Conservation (phyloP, 2,329 filamentous ascomycete species). For the Metarhizium guizhouense region DNA sequence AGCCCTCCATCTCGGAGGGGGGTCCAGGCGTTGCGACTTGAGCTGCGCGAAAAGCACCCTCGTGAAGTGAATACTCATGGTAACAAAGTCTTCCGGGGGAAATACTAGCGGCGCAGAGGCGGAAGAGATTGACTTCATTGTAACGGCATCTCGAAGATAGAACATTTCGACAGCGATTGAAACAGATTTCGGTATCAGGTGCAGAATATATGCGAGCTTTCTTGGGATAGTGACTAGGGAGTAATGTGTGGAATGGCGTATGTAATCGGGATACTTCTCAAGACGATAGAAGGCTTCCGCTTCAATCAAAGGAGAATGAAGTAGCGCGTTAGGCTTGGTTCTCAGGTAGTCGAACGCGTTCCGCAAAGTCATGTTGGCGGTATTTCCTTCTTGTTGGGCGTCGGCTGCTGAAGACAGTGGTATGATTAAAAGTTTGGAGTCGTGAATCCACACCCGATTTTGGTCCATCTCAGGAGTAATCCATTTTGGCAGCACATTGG, state of each 20-base stretch:
- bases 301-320: conserved; percentile 68
- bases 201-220: conserved; percentile 71
- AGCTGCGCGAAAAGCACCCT: conserved; percentile 87
- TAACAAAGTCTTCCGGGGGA: conserved; percentile 69
- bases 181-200: conserved; percentile 65
- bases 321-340: conserved; percentile 45
- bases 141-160: conserved; percentile 77
- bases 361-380: conserved; percentile 43
- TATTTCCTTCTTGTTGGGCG: background rate
- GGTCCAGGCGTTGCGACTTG: conserved; percentile 71
- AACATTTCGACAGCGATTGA: conserved; percentile 84
- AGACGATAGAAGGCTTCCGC: conserved; percentile 86
- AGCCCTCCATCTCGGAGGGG: conserved; percentile 44
- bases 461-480: conserved; percentile 82
- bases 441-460: conserved; percentile 83
- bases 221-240: conserved; percentile 67
- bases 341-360: conserved; percentile 57
- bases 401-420: conserved; percentile 33
- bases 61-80: conserved; percentile 72
- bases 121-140: conserved; percentile 58
- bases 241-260: conserved; percentile 67
- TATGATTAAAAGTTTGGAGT: conserved; percentile 67
- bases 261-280: conserved; percentile 71
- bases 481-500: conserved; percentile 80
- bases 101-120: conserved; percentile 51